Evolutionary conservation across 257 asterid genomes (phyloP).

Genomic region (Henckelia pumila): DNA sequence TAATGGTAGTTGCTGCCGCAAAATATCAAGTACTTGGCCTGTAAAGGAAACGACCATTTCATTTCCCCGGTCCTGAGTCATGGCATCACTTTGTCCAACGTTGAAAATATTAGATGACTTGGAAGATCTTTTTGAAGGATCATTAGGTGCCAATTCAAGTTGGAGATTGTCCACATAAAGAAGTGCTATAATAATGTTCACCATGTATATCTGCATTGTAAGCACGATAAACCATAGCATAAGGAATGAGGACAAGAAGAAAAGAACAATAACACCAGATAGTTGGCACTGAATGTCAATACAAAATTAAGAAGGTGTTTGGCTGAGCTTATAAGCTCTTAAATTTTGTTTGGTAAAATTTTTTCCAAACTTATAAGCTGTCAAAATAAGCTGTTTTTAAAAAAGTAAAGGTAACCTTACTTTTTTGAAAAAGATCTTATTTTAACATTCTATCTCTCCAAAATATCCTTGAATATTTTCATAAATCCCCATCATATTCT

Average conservation of each 20-base stretch:
- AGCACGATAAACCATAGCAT: constrained; percentile 25
- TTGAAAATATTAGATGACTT: constrained; percentile 38
- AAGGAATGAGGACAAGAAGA: constrained; percentile 28
- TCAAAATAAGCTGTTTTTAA: no score
- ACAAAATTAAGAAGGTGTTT: no score
- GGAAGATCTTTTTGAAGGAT: constrained; percentile 46
- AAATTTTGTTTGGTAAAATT: no score
- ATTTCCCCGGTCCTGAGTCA: constrained; percentile 57
- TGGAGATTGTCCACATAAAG: constrained; percentile 82
- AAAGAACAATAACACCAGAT: constrained; percentile 21
- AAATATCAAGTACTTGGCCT: constrained; percentile 67
- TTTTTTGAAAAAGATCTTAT: no score
- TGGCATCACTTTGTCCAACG: constrained; percentile 45
- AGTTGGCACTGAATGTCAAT: background rate
- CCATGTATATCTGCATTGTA: constrained; percentile 79
- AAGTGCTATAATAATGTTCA: constrained; percentile 78
- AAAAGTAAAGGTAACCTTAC: no score
- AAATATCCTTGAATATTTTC: no score
- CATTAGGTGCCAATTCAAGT: constrained; percentile 47
- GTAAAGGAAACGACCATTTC: constrained; percentile 75
- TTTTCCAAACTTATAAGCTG: no score
- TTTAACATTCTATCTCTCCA: no score
- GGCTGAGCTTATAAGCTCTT: no score
- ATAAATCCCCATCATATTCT: no score
- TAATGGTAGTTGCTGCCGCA: constrained; percentile 74